Conservation (phyloP, 2,329 filamentous ascomycete species). For the Fusarium camptoceras region DNA sequence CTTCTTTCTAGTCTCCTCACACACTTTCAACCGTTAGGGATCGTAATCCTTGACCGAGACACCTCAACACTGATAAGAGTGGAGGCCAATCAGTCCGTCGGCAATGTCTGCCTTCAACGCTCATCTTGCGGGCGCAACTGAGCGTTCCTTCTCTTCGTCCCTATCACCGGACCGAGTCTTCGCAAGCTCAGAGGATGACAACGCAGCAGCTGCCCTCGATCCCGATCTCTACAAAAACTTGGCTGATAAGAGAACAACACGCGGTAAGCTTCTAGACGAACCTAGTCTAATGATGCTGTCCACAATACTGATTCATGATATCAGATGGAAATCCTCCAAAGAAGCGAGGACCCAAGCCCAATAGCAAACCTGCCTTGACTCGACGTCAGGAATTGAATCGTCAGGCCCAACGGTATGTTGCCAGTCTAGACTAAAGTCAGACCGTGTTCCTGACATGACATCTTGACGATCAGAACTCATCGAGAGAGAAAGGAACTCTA, state of each 20-base stretch:
- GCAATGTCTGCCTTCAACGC: conserved; percentile 41
- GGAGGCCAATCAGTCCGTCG: background rate
- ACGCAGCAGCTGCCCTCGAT: conserved; percentile 60
- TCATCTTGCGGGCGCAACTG: conserved; percentile 32
- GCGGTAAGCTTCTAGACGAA: conserved; percentile 64
- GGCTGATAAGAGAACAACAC: conserved; percentile 80
- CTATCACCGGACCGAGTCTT: conserved; percentile 56
- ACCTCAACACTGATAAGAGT: background rate
- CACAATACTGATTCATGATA: conserved; percentile 21
- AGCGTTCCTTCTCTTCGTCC: conserved; percentile 60
- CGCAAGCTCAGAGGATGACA: conserved; percentile 51
- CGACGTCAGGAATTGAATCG: conserved; percentile 93
- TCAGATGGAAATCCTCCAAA: conserved; percentile 88
- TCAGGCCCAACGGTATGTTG: conserved; percentile 87
- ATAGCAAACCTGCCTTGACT: conserved; percentile 93
- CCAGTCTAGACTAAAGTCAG: background rate
- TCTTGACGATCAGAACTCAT: conserved; percentile 77
- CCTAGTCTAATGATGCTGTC: background rate
- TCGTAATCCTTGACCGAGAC: background rate
- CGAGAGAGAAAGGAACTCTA: conserved; percentile 97
- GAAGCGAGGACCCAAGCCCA: conserved; percentile 92
- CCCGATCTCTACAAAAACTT: conserved; percentile 74
- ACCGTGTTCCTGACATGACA: conserved; percentile 18
- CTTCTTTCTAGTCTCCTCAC: background rate
- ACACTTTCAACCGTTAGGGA: background rate